Evolutionary conservation across 768 basidiomycete genomes (phyloP).

Genomic region (Amylocystis lapponica): DNA sequence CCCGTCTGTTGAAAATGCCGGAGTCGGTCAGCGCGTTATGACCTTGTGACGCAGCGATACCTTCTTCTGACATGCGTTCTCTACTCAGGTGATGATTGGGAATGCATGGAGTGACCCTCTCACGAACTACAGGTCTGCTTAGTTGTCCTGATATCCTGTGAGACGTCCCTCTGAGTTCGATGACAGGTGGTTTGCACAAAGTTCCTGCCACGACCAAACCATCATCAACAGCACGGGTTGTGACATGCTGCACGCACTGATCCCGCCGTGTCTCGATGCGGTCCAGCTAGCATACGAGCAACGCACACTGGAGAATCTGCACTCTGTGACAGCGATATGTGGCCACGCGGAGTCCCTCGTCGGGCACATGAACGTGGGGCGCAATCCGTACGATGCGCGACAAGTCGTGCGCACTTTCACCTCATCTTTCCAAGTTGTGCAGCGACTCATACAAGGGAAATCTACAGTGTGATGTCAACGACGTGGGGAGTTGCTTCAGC

Average conservation of each 20-base stretch:
- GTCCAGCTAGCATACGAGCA: neutral
- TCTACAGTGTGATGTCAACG: neutral
- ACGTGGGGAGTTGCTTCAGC: neutral
- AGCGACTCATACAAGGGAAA: neutral
- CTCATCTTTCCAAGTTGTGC: neutral
- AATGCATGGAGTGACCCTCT: neutral
- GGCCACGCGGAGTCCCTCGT: neutral
- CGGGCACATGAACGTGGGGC: neutral
- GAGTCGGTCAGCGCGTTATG: neutral
- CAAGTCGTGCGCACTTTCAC: neutral
- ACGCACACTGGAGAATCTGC: neutral
- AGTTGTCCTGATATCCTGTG: neutral
- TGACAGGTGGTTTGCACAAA: neutral
- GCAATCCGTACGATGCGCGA: neutral
- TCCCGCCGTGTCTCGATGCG: neutral
- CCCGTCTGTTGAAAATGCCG: neutral
- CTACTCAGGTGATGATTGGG: neutral
- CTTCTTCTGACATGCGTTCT: too few species aligned
- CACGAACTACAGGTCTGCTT: neutral
- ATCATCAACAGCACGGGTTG: neutral
- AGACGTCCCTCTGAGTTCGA: neutral
- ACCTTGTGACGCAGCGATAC: too few species aligned
- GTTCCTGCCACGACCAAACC: neutral
- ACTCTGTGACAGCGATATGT: neutral
- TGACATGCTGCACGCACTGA: neutral